These are phyloP conservation scores for Kalmanozyma brasiliensis DNA, from an alignment of 1,284 basidiomycete genomes.

Conservation along the genomic window DNA sequence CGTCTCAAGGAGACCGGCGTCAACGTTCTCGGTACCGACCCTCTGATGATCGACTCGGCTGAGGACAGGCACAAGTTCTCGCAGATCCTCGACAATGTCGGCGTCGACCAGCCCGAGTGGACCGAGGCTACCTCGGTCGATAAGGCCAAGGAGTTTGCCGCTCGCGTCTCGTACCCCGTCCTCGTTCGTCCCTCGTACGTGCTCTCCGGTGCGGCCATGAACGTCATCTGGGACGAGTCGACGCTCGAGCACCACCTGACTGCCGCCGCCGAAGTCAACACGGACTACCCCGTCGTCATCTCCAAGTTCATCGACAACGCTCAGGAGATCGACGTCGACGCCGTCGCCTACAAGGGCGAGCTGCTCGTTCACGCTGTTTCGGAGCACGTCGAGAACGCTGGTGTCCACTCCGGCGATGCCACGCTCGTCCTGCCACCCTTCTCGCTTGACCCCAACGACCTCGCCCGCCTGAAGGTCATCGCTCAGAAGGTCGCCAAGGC, in stretches of 20 bases:
- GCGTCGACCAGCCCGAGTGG: constrained; percentile 98
- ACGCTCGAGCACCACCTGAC: constrained; percentile 90
- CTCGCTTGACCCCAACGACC: constrained; percentile 80
- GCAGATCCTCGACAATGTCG: constrained; percentile 89
- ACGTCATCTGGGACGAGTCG: constrained; percentile 93
- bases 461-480: constrained; percentile 86
- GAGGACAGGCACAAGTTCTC: constrained; percentile 99
- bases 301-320: constrained; percentile 98
- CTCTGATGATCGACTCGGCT: constrained; percentile 92
- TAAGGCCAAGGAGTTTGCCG: constrained; percentile 90
- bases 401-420: constrained; percentile 98
- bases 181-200: constrained; percentile 78
- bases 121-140: constrained; percentile 87
- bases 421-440: constrained; percentile 97
- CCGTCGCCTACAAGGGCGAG: constrained; percentile 91
- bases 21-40: constrained; percentile 95
- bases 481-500: constrained; percentile 93
- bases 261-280: constrained; percentile 92
- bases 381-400: constrained; percentile 98
- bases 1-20: constrained; percentile 89
- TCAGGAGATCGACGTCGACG: constrained; percentile 98
- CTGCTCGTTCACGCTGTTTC: constrained; percentile 96
- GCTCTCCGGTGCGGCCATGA: constrained; percentile 98
- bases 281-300: constrained; percentile 95
- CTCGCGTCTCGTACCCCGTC: constrained; percentile 75